Conservation (phyloP, 768 basidiomycete species). For the Crepidotus variabilis region DNA sequence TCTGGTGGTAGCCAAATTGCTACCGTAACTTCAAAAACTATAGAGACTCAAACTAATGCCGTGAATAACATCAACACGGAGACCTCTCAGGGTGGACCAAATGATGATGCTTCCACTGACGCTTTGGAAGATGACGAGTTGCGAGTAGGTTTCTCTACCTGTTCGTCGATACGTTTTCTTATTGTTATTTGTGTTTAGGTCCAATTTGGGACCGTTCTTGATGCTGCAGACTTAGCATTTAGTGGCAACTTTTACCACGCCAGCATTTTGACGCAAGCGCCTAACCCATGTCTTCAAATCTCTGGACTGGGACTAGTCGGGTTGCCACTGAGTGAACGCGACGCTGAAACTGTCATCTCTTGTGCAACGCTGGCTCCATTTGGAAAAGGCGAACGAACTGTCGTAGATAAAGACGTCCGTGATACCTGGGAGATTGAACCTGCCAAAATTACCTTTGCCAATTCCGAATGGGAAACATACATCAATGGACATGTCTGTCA, state of each 20-base stretch:
- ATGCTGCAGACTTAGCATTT: conserved; percentile 24
- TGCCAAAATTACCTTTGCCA: conserved; percentile 31
- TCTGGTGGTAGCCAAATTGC: no score
- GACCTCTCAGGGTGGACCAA: no score
- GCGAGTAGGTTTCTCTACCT: neutral
- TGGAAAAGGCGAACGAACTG: conserved; percentile 38
- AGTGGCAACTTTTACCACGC: conserved; percentile 29
- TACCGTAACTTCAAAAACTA: no score
- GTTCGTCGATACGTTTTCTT: neutral
- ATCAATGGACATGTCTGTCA: conserved; percentile 23
- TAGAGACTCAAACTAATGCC: no score
- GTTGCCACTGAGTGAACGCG: conserved; percentile 36
- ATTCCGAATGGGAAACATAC: conserved; percentile 35
- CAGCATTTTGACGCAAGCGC: conserved; percentile 21
- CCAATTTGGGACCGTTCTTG: conserved; percentile 26
- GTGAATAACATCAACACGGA: no score
- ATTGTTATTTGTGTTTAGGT: conserved; percentile 19
- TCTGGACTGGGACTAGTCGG: conserved; percentile 38
- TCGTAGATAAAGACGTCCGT: conserved; percentile 39
- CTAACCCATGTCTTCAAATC: conserved; percentile 37
- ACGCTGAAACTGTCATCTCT: conserved; percentile 34
- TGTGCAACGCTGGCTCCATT: conserved; percentile 37
- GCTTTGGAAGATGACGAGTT: neutral
- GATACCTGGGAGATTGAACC: conserved; percentile 53
- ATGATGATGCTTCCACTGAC: no score